Conservation (phyloP, 2,329 filamentous ascomycete species). For the Fusarium sacchari region DNA sequence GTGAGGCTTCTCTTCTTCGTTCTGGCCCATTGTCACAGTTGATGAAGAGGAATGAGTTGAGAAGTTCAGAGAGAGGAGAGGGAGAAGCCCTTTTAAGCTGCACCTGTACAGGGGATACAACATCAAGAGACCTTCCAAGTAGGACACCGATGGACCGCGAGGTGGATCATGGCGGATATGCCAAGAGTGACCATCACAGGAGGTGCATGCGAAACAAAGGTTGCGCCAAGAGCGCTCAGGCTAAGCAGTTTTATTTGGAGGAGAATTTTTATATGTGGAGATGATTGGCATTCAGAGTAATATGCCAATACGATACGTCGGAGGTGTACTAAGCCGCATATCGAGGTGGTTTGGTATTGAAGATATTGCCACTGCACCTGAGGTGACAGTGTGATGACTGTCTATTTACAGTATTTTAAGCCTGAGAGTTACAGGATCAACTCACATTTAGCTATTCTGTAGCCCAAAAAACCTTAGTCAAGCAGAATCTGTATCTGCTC, state of each 20-base stretch:
- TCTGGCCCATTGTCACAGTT: slow-evolving; percentile 22
- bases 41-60: neutral
- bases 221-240: neutral
- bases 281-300: neutral
- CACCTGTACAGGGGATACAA: neutral
- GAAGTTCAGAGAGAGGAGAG: neutral
- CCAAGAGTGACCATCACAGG: slow-evolving; percentile 3
- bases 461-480: neutral
- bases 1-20: slow-evolving; percentile 20
- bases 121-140: neutral
- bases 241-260: slow-evolving; percentile 20
- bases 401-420: too few species aligned
- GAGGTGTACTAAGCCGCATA: neutral
- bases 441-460: too few species aligned
- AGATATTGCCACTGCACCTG: neutral
- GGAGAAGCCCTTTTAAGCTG: slow-evolving; percentile 4
- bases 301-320: neutral
- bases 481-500: too few species aligned
- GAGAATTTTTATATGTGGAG: slow-evolving; percentile 16
- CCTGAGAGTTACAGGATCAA: accelerated
- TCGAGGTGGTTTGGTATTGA: neutral
- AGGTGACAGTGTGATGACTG: too few species aligned
- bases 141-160: neutral
- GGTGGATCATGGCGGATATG: slow-evolving; percentile 6
- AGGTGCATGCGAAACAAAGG: neutral